Evolutionary conservation across 2,329 filamentous ascomycete species (phyloP).

Genomic region (Thielaviopsis euricoi): DNA sequence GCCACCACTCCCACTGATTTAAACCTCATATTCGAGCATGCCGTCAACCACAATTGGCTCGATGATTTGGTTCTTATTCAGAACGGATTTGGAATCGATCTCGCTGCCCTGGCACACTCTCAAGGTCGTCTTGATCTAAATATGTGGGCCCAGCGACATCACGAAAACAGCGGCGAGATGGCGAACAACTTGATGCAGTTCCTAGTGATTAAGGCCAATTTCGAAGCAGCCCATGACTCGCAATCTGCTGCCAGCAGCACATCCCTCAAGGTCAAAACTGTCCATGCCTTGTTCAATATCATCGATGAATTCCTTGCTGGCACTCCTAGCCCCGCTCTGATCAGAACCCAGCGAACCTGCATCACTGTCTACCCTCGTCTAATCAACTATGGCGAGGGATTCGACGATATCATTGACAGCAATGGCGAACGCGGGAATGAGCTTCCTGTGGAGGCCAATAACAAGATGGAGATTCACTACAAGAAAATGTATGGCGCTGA

Average conservation of each 20-base stretch:
- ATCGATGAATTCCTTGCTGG: conserved; percentile 53
- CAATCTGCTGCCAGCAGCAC: conserved; percentile 32
- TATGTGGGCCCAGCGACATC: conserved; percentile 60
- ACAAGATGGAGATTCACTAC: conserved; percentile 92
- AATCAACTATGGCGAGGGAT: conserved; percentile 91
- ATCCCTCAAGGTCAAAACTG: conserved; percentile 69
- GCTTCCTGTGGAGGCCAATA: conserved; percentile 62
- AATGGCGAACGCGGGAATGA: conserved; percentile 72
- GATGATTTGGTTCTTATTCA: conserved; percentile 62
- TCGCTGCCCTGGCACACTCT: conserved; percentile 72
- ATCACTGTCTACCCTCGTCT: conserved; percentile 85
- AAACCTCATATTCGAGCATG: conserved; percentile 39
- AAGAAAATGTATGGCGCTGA: conserved; percentile 96
- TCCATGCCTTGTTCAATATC: conserved; percentile 63
- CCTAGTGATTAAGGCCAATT: conserved; percentile 64
- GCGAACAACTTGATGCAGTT: conserved; percentile 62
- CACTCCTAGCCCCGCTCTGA: conserved; percentile 48
- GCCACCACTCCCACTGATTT: conserved; percentile 47
- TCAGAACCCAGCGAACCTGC: conserved; percentile 68
- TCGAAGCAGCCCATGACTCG: conserved; percentile 32
- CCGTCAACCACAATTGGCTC: conserved; percentile 68
- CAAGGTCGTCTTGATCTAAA: conserved; percentile 65
- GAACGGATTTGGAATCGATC: conserved; percentile 74
- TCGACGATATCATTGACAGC: conserved; percentile 76
- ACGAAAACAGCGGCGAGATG: conserved; percentile 50